Evolutionary conservation across 2,329 filamentous ascomycete genomes (phyloP).

Genomic region (Chaetomium globosum): DNA sequence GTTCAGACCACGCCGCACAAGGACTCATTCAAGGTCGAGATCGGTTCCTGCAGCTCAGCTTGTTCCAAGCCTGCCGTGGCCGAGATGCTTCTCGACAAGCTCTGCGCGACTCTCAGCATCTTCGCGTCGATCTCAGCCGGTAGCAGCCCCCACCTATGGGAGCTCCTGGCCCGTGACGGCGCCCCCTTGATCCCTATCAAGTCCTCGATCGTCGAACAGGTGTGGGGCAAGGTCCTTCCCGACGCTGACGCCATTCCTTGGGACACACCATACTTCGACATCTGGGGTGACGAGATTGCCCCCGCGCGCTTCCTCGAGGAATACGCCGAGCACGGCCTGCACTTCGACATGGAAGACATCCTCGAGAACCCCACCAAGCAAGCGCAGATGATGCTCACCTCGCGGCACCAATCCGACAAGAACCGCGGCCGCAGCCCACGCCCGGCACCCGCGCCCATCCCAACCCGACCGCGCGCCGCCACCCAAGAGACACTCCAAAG

Average conservation of each 20-base stretch:
- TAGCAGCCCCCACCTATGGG: conserved; percentile 20
- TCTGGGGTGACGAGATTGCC: conserved; percentile 26
- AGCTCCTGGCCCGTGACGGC: conserved; percentile 19
- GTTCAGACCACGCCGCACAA: conserved; percentile 23
- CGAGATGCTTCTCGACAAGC: conserved; percentile 26
- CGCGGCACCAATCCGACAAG: conserved; percentile 12
- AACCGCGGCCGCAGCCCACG: conserved; percentile 5
- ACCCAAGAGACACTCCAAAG: conserved; percentile 1
- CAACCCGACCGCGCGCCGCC: background rate
- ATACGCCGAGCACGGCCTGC: conserved; percentile 21
- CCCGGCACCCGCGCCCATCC: background rate
- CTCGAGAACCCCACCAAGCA: conserved; percentile 25
- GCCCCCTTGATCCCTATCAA: conserved; percentile 22
- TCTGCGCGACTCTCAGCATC: conserved; percentile 25
- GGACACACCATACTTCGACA: conserved; percentile 23
- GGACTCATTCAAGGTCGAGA: conserved; percentile 26
- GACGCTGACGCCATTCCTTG: conserved; percentile 23
- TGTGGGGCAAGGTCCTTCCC: conserved; percentile 22
- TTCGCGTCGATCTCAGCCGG: conserved; percentile 15
- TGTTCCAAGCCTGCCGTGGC: conserved; percentile 21
- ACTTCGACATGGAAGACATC: conserved; percentile 26
- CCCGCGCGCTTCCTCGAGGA: conserved; percentile 25
- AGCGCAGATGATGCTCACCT: conserved; percentile 23
- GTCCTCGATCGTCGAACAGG: conserved; percentile 21
- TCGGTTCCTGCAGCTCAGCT: conserved; percentile 26